Evolutionary conservation across 2,329 filamentous ascomycete genomes (phyloP), one percentile per base, ranked within the genome.

Genomic region (Saccharata proteae): DNA sequence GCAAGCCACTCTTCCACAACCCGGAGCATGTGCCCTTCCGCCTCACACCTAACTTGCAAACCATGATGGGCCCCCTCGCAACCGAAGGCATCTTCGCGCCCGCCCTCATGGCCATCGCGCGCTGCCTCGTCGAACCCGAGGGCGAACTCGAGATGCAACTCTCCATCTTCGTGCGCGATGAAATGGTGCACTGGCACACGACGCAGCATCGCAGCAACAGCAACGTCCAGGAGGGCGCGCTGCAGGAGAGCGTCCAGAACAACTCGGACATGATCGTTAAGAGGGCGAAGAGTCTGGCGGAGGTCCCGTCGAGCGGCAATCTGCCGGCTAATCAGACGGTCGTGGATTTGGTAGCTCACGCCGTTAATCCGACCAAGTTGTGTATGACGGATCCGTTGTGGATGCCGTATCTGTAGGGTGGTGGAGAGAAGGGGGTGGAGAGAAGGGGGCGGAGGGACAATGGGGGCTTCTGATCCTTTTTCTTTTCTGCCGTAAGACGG

Each of bases 131-230:
- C 9, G 86, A 96, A 49, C 83, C 86, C 23, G 56, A 59, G 29
- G 56, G 54, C 47, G 86, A 96, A 56, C 71, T 98, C n/a, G 90
- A 93, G 52, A 86, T 94, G 56, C 84, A 92, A 38, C 71, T 99
- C 29, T 83, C 79, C 35, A 73, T 99, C 37, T 96, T 96, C 55
- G 90, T 99, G 40, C 76, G 90, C 5, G 90, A 99, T 48, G 90
- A 99, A 59, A 92, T 98, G 71, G 86, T 88, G 42, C 92, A 86
- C 61, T 98, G 90, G 90, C 86, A 86, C 45, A 92, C 81, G 3
- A 80, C 76, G 41, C 70, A 75, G 40, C 82, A 93, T 51, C 74
- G 84, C 26, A 43, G 49, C n/a, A 43, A 53, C 4, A 64, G 13
- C 6, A 24, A 30, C 27, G 32, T 29, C 4, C 16, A 68, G 24